phyloP scores from a whole-genome alignment of 129 eudicot genomes.

The Flaveria sonorensis region DNA sequence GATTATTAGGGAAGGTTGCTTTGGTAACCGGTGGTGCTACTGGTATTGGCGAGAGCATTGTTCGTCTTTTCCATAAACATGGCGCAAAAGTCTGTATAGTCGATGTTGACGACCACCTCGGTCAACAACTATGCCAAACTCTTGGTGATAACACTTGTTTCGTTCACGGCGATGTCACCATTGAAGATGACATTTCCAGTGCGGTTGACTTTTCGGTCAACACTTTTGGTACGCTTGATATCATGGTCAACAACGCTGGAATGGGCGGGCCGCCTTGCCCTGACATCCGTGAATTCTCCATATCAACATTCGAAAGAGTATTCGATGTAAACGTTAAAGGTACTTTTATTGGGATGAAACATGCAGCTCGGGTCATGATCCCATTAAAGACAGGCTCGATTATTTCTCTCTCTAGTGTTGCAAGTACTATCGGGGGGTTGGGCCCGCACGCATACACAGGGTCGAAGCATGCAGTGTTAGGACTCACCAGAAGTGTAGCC shows the following conservation, averaged over 20 bases:
- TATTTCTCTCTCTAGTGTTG: slow-evolving; percentile 58
- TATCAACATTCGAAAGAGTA: slow-evolving; percentile 59
- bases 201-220: slow-evolving; percentile 72
- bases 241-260: slow-evolving; percentile 93
- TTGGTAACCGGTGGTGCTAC: slow-evolving; percentile 90
- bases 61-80: slow-evolving; percentile 74
- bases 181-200: slow-evolving; percentile 53
- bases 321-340: slow-evolving; percentile 85
- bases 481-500: slow-evolving; percentile 82
- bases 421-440: slow-evolving; percentile 56
- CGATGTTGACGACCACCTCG: slow-evolving; percentile 65
- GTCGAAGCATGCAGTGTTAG: slow-evolving; percentile 78
- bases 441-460: slow-evolving; percentile 90
- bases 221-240: slow-evolving; percentile 72
- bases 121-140: slow-evolving; percentile 52
- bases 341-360: slow-evolving; percentile 88
- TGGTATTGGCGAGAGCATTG: slow-evolving; percentile 93
- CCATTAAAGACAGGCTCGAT: slow-evolving; percentile 74
- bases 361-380: slow-evolving; percentile 89
- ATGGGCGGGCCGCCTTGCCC: slow-evolving; percentile 64
- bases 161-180: slow-evolving; percentile 70
- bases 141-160: slow-evolving; percentile 50
- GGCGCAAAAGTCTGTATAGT: slow-evolving; percentile 82
- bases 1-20: slow-evolving; percentile 85
- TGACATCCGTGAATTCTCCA: slow-evolving; percentile 62